Evolutionary conservation across 371 early-diverging fungal species (phyloP).

Genomic region (Parasitella parasitica): DNA sequence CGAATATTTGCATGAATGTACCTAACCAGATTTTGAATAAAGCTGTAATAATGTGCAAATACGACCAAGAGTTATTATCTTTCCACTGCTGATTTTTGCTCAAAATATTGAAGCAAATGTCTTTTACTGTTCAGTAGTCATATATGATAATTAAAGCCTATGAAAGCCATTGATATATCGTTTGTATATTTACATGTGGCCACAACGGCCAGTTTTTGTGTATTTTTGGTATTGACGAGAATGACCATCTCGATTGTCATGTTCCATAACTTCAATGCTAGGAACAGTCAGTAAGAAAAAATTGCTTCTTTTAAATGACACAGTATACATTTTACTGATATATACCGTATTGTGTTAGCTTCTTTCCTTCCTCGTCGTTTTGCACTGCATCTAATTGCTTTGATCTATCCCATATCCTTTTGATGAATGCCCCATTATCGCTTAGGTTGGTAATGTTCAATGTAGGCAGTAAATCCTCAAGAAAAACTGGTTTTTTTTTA

Average conservation of each 20-base stretch:
- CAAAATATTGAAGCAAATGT: conserved; percentile 2
- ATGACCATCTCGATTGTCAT: neutral
- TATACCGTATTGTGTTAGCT: neutral
- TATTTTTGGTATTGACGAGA: neutral
- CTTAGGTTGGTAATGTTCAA: neutral
- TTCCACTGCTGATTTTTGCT: conserved; percentile 2
- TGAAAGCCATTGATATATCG: neutral
- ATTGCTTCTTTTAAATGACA: too few species aligned
- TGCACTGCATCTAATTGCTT: neutral
- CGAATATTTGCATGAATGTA: too few species aligned
- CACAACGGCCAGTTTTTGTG: neutral
- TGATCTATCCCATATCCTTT: conserved; percentile 4
- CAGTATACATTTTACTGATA: neutral
- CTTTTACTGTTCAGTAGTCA: neutral
- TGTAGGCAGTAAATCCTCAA: neutral
- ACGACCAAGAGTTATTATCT: neutral
- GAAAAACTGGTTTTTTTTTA: neutral
- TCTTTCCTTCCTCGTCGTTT: neutral
- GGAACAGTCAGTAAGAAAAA: neutral
- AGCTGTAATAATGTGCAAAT: neutral
- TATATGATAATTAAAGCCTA: neutral
- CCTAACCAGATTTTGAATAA: conserved; percentile 9
- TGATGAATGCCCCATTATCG: conserved; percentile 2
- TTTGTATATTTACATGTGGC: neutral
- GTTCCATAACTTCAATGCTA: conserved; percentile 11